Percentiles rank a stretch among this genome's conserved stretches.
phyloP scores from a whole-genome alignment of 1,139 yeast species.

The Protomyces inundatus region DNA sequence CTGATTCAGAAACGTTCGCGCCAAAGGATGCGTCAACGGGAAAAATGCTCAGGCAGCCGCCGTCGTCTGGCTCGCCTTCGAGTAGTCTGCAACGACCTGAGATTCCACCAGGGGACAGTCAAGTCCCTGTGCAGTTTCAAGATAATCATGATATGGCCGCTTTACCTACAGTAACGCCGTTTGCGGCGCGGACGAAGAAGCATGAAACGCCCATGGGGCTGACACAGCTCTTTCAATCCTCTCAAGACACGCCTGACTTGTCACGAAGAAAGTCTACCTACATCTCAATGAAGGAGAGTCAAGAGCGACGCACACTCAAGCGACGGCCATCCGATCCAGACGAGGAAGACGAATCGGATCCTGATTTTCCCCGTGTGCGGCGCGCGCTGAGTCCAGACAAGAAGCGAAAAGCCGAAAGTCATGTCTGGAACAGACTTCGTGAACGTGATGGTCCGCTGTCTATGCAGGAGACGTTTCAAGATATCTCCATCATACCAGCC shows the following conservation, averaged over 20 bases:
- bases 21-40: slow-evolving; percentile 8
- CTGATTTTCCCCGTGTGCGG: slow-evolving; percentile 12
- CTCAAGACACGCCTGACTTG: slow-evolving; percentile 25
- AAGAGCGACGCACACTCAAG: slow-evolving; percentile 2
- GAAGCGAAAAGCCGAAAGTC: background rate
- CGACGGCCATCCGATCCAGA: background rate
- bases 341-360: slow-evolving; percentile 8
- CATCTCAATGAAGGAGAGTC: slow-evolving; percentile 17
- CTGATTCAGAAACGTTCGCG: background rate
- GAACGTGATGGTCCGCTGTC: background rate
- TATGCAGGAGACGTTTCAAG: background rate
- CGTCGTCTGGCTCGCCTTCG: background rate
- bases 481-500: slow-evolving; percentile 12
- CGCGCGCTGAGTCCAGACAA: background rate
- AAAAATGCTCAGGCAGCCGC: background rate
- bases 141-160: background rate
- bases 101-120: background rate
- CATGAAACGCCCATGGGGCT: slow-evolving; percentile 15
- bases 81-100: background rate
- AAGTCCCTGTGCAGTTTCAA: background rate
- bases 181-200: background rate
- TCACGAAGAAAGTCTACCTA: slow-evolving; percentile 19
- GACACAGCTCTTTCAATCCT: slow-evolving; percentile 21
- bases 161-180: background rate
- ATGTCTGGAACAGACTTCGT: slow-evolving; percentile 11